Conservation (phyloP, 83 land plant species). For the Picea abies region DNA sequence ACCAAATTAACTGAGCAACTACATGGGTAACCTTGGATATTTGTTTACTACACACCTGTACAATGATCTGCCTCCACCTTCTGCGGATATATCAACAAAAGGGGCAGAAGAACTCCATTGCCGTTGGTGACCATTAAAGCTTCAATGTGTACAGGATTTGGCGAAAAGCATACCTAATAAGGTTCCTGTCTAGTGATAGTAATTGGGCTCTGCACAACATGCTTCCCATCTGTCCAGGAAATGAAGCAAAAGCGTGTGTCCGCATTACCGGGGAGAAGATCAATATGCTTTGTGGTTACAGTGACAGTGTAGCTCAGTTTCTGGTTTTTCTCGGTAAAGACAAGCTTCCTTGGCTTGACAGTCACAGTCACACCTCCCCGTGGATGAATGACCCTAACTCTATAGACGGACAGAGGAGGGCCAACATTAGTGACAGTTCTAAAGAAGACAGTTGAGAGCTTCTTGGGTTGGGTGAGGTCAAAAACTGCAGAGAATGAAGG, state of each 20-base stretch:
- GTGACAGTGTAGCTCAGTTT: constrained; percentile 16
- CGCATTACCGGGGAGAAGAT: constrained; percentile 26
- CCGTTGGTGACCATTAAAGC: too few relatives aligned
- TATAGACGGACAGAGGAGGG: constrained; percentile 13
- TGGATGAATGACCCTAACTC: constrained; percentile 13
- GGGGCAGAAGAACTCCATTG: too few relatives aligned
- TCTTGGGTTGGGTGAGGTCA: constrained; percentile 12
- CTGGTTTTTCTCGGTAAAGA: constrained; percentile 3
- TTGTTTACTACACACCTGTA: too few relatives aligned
- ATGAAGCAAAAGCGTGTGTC: constrained; percentile 28
- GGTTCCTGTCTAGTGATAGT: constrained; percentile 12
- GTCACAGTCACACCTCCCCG: constrained; percentile 19
- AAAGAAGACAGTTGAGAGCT: constrained; percentile 16
- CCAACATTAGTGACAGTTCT: constrained; percentile 24
- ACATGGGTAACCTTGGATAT: too few relatives aligned
- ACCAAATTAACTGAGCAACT: too few relatives aligned
- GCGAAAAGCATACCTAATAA: background rate
- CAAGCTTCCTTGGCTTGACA: constrained; percentile 23
- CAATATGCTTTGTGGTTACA: constrained; percentile 19
- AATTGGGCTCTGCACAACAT: constrained; percentile 20
- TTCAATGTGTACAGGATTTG: too few relatives aligned
- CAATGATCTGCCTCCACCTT: too few relatives aligned
- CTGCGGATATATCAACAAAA: too few relatives aligned
- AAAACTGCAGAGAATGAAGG: constrained; percentile 52
- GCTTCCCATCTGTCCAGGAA: constrained; percentile 18